phyloP scores from a whole-genome alignment of 257 asterid species.

The Forsythia suspensa region DNA sequence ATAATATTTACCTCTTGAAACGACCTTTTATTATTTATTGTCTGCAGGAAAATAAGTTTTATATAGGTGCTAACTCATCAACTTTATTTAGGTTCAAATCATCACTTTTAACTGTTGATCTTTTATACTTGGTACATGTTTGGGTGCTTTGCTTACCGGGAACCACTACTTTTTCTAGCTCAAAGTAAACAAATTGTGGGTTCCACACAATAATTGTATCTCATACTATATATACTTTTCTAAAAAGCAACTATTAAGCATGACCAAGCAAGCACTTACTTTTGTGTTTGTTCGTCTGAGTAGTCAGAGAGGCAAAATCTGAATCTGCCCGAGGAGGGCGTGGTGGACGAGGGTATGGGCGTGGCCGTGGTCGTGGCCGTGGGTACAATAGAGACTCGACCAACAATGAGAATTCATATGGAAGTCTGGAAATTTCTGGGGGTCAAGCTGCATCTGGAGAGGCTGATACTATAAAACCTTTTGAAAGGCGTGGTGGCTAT shows the following conservation, averaged over 20 bases:
- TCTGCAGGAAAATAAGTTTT: background rate
- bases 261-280: too few species aligned
- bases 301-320: conserved; percentile 66
- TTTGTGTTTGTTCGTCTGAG: conserved; percentile 15
- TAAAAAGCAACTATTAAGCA: too few species aligned
- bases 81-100: background rate
- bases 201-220: too few species aligned
- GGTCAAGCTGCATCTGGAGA: conserved; percentile 50
- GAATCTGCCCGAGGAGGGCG: conserved; percentile 64
- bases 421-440: conserved; percentile 51
- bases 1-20: background rate
- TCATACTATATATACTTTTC: too few species aligned
- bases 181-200: too few species aligned
- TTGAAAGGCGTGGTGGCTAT: conserved; percentile 70
- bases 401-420: conserved; percentile 40
- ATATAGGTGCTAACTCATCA: background rate
- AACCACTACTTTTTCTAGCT: too few species aligned
- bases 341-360: conserved; percentile 65
- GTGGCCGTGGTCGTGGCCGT: conserved; percentile 64
- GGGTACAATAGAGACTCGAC: conserved; percentile 59
- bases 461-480: conserved; percentile 45
- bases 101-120: background rate
- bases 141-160: too few species aligned
- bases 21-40: background rate
- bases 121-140: background rate